Conservation (phyloP, 805 yeast genomes). For the Nakazawaea ishiwadae region DNA sequence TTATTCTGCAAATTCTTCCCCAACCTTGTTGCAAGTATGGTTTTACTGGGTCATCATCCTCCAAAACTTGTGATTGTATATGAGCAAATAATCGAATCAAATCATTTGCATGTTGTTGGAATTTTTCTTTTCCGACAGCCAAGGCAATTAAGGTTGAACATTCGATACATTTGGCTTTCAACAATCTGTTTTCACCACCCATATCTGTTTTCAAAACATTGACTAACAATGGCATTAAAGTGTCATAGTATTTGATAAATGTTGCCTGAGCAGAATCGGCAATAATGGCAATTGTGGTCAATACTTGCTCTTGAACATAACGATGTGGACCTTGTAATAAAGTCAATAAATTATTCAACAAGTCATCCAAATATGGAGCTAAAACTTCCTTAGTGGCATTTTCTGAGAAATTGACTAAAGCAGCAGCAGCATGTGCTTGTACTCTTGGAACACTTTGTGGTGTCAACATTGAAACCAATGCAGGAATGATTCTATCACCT, state of each 20-base stretch:
- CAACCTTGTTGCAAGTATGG: slow-evolving; percentile 90
- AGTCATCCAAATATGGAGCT: slow-evolving; percentile 87
- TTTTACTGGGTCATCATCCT: slow-evolving; percentile 85
- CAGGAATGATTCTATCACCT: slow-evolving; percentile 79
- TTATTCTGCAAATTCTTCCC: slow-evolving; percentile 86
- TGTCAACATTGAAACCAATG: slow-evolving; percentile 76
- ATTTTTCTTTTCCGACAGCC: slow-evolving; percentile 92
- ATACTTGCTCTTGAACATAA: slow-evolving; percentile 95
- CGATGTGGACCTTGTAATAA: slow-evolving; percentile 81
- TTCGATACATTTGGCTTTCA: slow-evolving; percentile 92
- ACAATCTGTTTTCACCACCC: slow-evolving; percentile 70
- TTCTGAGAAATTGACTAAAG: slow-evolving; percentile 91
- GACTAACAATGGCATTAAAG: slow-evolving; percentile 78
- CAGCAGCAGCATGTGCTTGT: slow-evolving; percentile 98
- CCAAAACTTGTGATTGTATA: slow-evolving; percentile 57
- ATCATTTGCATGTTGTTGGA: slow-evolving; percentile 68
- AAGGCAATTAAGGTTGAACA: slow-evolving; percentile 91
- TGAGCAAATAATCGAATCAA: slow-evolving; percentile 65
- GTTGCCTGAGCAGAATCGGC: slow-evolving; percentile 94
- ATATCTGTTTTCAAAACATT: slow-evolving; percentile 72
- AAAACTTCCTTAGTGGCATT: slow-evolving; percentile 81
- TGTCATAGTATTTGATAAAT: slow-evolving; percentile 88
- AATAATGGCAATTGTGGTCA: slow-evolving; percentile 93
- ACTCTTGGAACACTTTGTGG: slow-evolving; percentile 80
- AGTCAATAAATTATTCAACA: slow-evolving; percentile 68